phyloP scores from a whole-genome alignment of 2,329 filamentous ascomycete species.

The Daldinia sp. region DNA sequence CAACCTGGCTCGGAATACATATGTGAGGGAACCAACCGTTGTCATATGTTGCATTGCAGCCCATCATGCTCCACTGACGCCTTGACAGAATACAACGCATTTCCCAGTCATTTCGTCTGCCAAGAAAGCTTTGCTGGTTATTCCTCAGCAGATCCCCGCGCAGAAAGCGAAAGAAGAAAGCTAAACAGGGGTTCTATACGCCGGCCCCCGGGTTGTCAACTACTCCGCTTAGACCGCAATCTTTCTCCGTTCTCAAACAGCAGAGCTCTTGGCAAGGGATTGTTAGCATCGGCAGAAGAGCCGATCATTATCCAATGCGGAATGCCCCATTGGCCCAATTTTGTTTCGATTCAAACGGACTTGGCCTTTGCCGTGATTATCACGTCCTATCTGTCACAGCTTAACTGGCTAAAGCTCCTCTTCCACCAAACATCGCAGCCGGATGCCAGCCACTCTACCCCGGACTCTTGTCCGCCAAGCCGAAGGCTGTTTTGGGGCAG shows the following conservation, averaged over 20 bases:
- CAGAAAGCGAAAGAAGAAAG: conserved; percentile 1
- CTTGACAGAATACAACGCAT: conserved; percentile 13
- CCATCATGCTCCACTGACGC: conserved; percentile 1
- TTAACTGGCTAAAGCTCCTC: conserved; percentile 10
- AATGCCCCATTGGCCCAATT: conserved; percentile 29
- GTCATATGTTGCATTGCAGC: conserved; percentile 27
- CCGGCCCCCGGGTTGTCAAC: conserved; percentile 17
- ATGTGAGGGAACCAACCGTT: conserved; percentile 37
- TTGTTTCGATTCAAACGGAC: conserved; percentile 32
- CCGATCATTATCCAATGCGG: conserved; percentile 27
- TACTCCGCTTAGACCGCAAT: conserved; percentile 33
- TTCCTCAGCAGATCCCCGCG: background rate
- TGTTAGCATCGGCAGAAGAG: conserved; percentile 9
- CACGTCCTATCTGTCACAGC: conserved; percentile 30
- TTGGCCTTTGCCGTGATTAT: conserved; percentile 29
- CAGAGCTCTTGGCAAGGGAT: conserved; percentile 26
- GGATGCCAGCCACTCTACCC: conserved; percentile 21
- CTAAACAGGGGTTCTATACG: conserved; percentile 17
- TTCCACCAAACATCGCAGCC: background rate
- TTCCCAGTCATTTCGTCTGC: conserved; percentile 2
- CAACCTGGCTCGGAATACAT: conserved; percentile 19
- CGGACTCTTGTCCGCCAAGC: conserved; percentile 32
- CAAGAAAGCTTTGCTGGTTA: background rate
- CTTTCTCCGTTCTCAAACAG: conserved; percentile 31
- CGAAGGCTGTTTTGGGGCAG: conserved; percentile 28